phyloP scores from a whole-genome alignment of 2,329 filamentous ascomycete species.

The Gnomoniopsis smithogilvyi region DNA sequence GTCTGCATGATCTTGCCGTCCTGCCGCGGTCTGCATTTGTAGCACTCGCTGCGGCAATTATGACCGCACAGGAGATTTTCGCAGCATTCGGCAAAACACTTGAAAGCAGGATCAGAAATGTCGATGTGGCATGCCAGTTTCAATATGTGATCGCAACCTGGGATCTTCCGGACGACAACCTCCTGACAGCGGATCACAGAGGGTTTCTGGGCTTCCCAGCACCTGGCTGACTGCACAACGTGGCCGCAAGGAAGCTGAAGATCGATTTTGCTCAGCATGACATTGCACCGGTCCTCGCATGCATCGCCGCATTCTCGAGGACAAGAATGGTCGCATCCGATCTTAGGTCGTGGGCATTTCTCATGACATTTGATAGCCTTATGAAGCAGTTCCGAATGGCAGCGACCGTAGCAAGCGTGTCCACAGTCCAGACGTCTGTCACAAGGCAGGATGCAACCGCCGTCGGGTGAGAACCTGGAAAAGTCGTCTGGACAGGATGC shows the following conservation, averaged over 20 bases:
- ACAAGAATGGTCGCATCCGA: constrained; percentile 43
- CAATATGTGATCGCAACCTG: constrained; percentile 53
- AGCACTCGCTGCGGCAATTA: constrained; percentile 47
- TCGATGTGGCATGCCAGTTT: constrained; percentile 47
- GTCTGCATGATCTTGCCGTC: constrained; percentile 25
- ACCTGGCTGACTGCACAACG: constrained; percentile 26
- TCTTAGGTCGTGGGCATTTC: constrained; percentile 38
- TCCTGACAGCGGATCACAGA: constrained; percentile 44
- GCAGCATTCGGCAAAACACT: constrained; percentile 48
- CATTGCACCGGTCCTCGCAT: constrained; percentile 36
- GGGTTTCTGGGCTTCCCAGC: constrained; percentile 42
- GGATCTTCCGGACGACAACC: constrained; percentile 43
- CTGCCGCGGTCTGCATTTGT: constrained; percentile 39
- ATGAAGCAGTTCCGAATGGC: constrained; percentile 47
- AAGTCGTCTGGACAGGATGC: constrained; percentile 52
- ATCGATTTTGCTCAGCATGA: constrained; percentile 26
- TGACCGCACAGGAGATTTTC: constrained; percentile 54
- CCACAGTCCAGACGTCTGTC: constrained; percentile 45
- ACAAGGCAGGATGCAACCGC: constrained; percentile 55
- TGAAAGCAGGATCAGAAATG: constrained; percentile 36
- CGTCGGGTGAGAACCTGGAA: constrained; percentile 46
- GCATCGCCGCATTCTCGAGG: constrained; percentile 38
- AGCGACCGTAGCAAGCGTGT: constrained; percentile 42
- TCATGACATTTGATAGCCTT: constrained; percentile 42
- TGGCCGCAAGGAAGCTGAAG: constrained; percentile 41